Evolutionary conservation across 208 protist genomes (phyloP).

Genomic region (Trichomonas tenax): DNA sequence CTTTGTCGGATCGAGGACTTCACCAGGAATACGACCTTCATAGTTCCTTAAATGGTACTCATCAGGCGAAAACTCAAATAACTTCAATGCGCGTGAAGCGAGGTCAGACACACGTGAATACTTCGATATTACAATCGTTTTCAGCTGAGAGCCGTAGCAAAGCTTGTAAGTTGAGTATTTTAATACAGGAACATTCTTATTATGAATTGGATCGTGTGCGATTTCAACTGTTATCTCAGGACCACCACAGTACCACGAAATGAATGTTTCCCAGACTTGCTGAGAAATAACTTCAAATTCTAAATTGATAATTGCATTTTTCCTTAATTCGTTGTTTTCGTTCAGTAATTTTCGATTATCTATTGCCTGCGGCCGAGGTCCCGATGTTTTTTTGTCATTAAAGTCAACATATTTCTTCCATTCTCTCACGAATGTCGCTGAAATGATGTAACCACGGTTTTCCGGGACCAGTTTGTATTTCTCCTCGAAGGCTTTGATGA

Average conservation of each 20-base stretch:
- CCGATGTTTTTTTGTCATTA: neutral
- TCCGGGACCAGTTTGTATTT: neutral
- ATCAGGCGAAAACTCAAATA: neutral
- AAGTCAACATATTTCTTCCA: neutral
- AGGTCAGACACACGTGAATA: neutral
- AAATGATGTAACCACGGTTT: neutral
- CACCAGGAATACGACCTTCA: neutral
- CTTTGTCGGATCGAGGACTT: too few relatives aligned
- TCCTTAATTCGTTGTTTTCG: neutral
- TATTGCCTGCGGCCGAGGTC: neutral
- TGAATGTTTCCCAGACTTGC: neutral
- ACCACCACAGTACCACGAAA: neutral
- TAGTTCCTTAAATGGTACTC: neutral
- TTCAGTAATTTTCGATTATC: neutral
- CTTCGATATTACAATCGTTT: neutral
- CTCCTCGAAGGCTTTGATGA: neutral
- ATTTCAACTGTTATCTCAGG: neutral
- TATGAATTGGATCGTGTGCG: neutral
- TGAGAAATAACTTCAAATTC: neutral
- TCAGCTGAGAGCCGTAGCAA: neutral
- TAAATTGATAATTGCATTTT: neutral
- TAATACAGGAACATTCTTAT: neutral
- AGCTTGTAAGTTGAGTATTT: neutral
- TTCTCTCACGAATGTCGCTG: neutral
- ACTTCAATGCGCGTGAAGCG: neutral